Conservation (phyloP, 768 basidiomycete genomes). For the Neoboletus subvelutipes region DNA sequence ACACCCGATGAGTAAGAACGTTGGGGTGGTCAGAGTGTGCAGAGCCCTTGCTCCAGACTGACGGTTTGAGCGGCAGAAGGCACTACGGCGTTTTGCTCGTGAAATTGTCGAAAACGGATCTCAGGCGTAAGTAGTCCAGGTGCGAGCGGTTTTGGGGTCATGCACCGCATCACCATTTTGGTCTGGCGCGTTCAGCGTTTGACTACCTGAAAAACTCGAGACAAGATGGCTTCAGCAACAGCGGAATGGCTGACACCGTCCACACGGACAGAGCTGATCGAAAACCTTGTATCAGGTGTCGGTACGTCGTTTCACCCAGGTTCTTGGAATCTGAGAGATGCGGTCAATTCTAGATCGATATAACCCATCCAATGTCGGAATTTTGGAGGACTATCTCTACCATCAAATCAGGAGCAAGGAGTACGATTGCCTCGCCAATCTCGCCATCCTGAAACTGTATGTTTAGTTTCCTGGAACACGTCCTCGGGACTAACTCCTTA, state of each 20-base stretch:
- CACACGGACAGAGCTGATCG: conserved; percentile 83
- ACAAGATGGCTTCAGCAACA: conserved; percentile 36
- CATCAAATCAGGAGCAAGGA: conserved; percentile 89
- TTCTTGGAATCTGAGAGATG: conserved; percentile 1
- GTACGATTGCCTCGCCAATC: conserved; percentile 93
- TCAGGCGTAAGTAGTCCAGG: not conserved
- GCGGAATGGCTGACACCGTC: conserved; percentile 72
- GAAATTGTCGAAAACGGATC: not conserved
- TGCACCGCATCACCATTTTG: not conserved
- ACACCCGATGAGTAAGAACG: not conserved
- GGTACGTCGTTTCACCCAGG: conserved; percentile 47
- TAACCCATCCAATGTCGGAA: conserved; percentile 90
- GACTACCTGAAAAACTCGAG: conserved; percentile 8
- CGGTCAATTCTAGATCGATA: conserved; percentile 71
- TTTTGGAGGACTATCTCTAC: conserved; percentile 95
- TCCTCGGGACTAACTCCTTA: not conserved
- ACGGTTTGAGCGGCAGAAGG: not conserved
- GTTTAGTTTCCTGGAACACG: conserved; percentile 17
- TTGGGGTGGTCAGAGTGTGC: not conserved
- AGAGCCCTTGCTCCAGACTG: not conserved
- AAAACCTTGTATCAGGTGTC: conserved; percentile 87
- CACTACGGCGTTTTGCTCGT: not conserved
- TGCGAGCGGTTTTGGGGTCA: conserved; percentile 11
- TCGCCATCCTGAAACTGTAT: conserved; percentile 91
- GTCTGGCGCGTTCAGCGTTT: not conserved